Conservation (phyloP, 225 moss, liverwort and hornwort species). For the Pseudoscleropodium purum region DNA sequence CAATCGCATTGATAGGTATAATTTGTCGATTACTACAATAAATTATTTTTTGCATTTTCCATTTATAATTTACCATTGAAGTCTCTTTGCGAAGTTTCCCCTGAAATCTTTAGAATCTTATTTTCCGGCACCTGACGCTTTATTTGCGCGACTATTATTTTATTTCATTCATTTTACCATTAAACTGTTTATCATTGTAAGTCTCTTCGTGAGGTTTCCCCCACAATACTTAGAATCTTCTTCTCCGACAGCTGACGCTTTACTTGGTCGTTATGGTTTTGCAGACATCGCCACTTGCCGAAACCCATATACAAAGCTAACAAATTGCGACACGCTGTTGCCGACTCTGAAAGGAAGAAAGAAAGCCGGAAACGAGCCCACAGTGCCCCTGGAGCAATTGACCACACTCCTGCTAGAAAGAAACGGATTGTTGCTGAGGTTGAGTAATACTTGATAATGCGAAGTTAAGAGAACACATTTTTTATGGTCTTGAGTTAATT, state of each 20-base stretch:
- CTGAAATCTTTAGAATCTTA: neutral
- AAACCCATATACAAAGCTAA: slow-evolving; percentile 83
- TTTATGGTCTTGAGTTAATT: neutral
- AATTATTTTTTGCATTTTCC: neutral
- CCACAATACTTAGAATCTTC: neutral
- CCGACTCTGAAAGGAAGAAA: slow-evolving; percentile 63
- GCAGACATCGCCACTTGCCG: slow-evolving; percentile 89
- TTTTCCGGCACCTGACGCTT: neutral
- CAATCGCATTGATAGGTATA: slow-evolving; percentile 82
- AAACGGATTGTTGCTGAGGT: slow-evolving; percentile 80
- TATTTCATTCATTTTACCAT: neutral
- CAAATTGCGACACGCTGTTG: slow-evolving; percentile 55
- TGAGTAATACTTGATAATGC: slow-evolving; percentile 21
- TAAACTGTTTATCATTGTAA: neutral
- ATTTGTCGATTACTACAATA: neutral
- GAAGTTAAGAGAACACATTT: neutral
- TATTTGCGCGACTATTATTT: neutral
- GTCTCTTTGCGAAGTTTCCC: neutral
- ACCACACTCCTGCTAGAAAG: slow-evolving; percentile 53
- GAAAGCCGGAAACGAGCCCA: slow-evolving; percentile 73
- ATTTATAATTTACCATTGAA: neutral
- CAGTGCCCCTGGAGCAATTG: slow-evolving; percentile 71
- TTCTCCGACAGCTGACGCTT: neutral
- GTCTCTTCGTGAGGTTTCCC: neutral
- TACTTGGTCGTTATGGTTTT: neutral